phyloP scores from a whole-genome alignment of 768 basidiomycete genomes.

The Lentinula guzmanii region DNA sequence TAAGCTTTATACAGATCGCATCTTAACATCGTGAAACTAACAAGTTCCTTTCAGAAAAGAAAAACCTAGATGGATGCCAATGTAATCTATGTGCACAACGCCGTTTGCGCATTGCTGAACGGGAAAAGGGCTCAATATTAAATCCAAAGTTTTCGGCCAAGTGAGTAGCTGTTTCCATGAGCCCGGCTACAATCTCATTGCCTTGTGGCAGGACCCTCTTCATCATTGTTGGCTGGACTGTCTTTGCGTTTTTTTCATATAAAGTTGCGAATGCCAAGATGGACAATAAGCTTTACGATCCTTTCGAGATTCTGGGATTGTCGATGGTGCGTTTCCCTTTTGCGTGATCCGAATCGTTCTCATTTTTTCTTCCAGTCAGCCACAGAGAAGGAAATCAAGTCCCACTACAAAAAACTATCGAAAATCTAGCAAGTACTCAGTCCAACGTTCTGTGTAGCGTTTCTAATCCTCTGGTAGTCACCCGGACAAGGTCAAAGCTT shows the following conservation, averaged over 20 bases:
- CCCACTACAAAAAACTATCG: conserved; percentile 90
- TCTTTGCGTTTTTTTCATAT: conserved; percentile 65
- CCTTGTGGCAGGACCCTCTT: conserved; percentile 44
- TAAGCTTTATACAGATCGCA: conserved; percentile 22
- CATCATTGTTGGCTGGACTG: conserved; percentile 66
- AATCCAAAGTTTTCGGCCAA: conserved; percentile 43
- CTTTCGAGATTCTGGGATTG: conserved; percentile 90
- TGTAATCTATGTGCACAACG: conserved; percentile 59
- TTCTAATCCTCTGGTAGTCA: conserved; percentile 49
- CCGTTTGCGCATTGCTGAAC: conserved; percentile 35
- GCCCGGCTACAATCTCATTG: neutral
- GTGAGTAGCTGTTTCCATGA: conserved; percentile 27
- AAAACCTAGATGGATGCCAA: conserved; percentile 44
- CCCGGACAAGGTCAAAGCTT: conserved; percentile 90
- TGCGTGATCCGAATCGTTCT: neutral
- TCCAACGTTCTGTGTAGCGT: neutral
- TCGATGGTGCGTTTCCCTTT: conserved; percentile 37
- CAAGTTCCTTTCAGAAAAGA: conserved; percentile 22
- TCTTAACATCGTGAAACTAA: conserved; percentile 6
- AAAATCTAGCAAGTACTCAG: conserved; percentile 61
- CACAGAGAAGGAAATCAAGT: conserved; percentile 89
- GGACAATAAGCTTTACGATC: conserved; percentile 79
- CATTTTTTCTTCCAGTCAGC: conserved; percentile 11
- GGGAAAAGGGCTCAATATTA: conserved; percentile 40
- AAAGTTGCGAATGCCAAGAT: conserved; percentile 49